Conservation (phyloP, 306 rosid species). For the Quercus bicolor region DNA sequence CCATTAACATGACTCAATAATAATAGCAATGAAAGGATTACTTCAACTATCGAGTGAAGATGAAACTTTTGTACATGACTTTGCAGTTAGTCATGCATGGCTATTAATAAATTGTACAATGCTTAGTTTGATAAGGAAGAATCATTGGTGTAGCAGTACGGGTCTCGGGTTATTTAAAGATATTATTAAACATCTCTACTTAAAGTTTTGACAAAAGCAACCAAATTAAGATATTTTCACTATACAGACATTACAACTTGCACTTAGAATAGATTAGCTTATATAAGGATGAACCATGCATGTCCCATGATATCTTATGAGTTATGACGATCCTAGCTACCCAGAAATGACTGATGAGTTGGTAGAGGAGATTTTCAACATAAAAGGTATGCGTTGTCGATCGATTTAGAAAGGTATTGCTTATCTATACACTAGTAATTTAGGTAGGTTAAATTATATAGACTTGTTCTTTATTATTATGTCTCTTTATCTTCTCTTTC, state of each 20-base stretch:
- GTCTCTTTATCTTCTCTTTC: too few species aligned
- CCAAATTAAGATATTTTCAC: not conserved
- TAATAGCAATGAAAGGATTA: too few species aligned
- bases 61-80: too few species aligned
- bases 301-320: not conserved
- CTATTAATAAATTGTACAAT: too few species aligned
- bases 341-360: not conserved
- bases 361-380: not conserved
- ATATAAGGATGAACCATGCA: not conserved
- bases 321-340: not conserved
- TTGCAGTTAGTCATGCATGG: too few species aligned
- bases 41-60: too few species aligned
- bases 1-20: too few species aligned
- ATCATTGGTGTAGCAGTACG: slow-evolving; percentile 16
- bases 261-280: not conserved
- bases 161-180: slow-evolving; percentile 19
- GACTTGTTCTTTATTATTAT: not conserved
- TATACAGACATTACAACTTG: not conserved
- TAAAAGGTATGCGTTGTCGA: not conserved
- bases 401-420: not conserved
- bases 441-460: not conserved
- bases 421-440: not conserved
- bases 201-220: not conserved
- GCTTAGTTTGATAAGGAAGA: slow-evolving; percentile 16
- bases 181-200: not conserved